phyloP scores from a whole-genome alignment of 106 monocot species.

The Allium cepa region DNA sequence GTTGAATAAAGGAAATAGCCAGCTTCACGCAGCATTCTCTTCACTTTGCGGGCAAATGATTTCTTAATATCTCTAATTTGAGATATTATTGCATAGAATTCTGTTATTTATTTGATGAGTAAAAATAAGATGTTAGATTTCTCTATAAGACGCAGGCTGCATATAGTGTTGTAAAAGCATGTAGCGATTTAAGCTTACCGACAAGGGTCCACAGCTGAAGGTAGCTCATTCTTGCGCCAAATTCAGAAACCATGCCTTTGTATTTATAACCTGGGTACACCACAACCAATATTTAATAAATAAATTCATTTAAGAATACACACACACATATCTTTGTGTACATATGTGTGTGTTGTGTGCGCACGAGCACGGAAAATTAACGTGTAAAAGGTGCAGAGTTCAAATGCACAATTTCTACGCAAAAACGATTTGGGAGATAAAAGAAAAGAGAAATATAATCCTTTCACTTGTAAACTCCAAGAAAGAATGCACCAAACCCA shows the following conservation, averaged over 20 bases:
- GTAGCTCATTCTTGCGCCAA: constrained; percentile 40
- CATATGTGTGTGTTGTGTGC: background rate
- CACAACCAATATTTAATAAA: background rate
- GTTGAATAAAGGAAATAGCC: constrained; percentile 8
- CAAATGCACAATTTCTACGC: too few relatives aligned
- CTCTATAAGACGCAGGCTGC: background rate
- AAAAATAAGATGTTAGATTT: background rate
- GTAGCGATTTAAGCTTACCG: constrained; percentile 35
- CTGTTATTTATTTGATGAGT: constrained; percentile 23
- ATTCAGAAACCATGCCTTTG: constrained; percentile 11
- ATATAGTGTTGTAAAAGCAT: background rate
- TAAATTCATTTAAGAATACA: background rate
- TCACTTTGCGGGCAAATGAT: constrained; percentile 20
- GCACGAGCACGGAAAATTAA: background rate
- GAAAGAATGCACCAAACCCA: too few relatives aligned
- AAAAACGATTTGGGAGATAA: too few relatives aligned
- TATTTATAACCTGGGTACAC: constrained; percentile 23
- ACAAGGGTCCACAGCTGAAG: constrained; percentile 53
- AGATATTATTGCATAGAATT: constrained; percentile 39
- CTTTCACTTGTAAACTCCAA: too few relatives aligned
- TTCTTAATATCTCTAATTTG: constrained; percentile 36
- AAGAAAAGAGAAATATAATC: too few relatives aligned
- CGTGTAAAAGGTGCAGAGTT: too few relatives aligned
- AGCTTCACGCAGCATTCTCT: constrained; percentile 12
- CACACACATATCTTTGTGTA: background rate